phyloP scores from a whole-genome alignment of 805 yeast genomes.

The Wickerhamiella siamensis region DNA sequence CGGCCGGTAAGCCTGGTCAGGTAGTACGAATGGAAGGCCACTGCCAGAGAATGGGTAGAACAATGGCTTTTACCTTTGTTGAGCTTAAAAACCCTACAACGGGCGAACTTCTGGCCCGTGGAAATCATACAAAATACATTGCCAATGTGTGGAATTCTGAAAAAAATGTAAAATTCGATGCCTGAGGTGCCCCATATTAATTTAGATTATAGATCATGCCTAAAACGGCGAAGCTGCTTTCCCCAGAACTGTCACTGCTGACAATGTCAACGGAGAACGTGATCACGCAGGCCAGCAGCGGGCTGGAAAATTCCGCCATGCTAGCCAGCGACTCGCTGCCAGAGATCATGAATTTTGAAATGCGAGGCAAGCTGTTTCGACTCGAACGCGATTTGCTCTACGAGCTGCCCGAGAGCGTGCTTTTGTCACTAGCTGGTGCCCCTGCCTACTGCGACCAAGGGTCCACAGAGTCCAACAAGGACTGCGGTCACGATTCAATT shows the following conservation, averaged over 20 bases:
- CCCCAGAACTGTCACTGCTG: no score
- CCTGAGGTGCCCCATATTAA: not conserved
- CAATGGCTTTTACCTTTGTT: slow-evolving; percentile 30
- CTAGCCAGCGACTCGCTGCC: slow-evolving; percentile 13
- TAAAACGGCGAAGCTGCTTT: no score
- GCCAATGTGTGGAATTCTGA: slow-evolving; percentile 25
- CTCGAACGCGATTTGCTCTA: slow-evolving; percentile 79
- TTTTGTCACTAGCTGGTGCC: slow-evolving; percentile 73
- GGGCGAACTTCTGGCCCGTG: slow-evolving; percentile 24
- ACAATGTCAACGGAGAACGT: slow-evolving; percentile 10
- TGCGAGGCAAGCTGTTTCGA: slow-evolving; percentile 59
- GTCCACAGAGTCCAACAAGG: not conserved
- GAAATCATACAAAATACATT: slow-evolving; percentile 31
- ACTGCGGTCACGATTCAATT: slow-evolving; percentile 9
- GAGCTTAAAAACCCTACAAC: slow-evolving; percentile 18
- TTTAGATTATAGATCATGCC: no score
- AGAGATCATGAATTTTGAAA: slow-evolving; percentile 42
- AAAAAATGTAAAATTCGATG: slow-evolving; percentile 11
- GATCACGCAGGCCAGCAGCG: slow-evolving; percentile 15
- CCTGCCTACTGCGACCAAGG: slow-evolving; percentile 6
- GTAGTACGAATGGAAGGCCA: slow-evolving; percentile 17
- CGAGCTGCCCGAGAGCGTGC: slow-evolving; percentile 80
- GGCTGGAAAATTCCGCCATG: slow-evolving; percentile 1
- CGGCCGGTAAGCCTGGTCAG: slow-evolving; percentile 27
- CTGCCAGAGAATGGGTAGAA: slow-evolving; percentile 27